Base-by-base conservation (phyloP, 139 green algal genomes). In the Chlamydomonas schloesseri region DNA sequence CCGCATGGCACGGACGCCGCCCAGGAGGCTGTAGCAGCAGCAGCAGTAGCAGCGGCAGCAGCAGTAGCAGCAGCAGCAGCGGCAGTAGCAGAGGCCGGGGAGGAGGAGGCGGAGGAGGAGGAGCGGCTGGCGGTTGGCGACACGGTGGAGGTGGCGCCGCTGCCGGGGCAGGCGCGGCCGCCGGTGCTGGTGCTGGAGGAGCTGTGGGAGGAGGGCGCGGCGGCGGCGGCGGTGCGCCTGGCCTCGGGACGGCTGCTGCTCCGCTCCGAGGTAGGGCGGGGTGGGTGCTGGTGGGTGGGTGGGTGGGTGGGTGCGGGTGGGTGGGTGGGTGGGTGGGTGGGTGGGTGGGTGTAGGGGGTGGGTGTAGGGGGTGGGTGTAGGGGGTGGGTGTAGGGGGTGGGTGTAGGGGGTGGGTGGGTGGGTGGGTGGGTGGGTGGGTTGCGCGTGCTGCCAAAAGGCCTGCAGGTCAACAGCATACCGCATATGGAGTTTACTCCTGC, bases 161-260 rank as follows among this genome's bases (percentile, higher is more conserved):
- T 85, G 47, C 79, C 79, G 31, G 79, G 79, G n/a, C 79, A 85
- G 67, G 21, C 64, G 62, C 26, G 13, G 33, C 31, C 47, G 26
- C 79, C 79, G 24, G 79, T 85, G 50, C 23, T 85, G 47, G 4
- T 77, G 79, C 31, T 85, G 65, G 79, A 85, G 65, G 79, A 85
- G 79, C 67, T 85, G 65, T 85, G 79, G 79, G 79, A 85, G 65
- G 79, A 85, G 68, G 47, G 26, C 26, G 29, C n/a, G 14, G 64
- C 64, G 29, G 64, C n/a, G 14, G 64, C 64, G 29, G 46, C 20
- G 64, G 60, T 47, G 78, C 64, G 64, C 18, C 31, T 85, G 21
- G 79, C 47, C 31, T 77, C 79, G 6, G 79, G 79, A 10, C 23
- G 79, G 67, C 47, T 50, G 47, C 79, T 85, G 47, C 64, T 85